Percentiles rank a stretch among this genome's conserved stretches.
Evolutionary conservation across 2,329 filamentous ascomycete genomes (phyloP).

Genomic region (Cladosporium austrohemisphaericum): DNA sequence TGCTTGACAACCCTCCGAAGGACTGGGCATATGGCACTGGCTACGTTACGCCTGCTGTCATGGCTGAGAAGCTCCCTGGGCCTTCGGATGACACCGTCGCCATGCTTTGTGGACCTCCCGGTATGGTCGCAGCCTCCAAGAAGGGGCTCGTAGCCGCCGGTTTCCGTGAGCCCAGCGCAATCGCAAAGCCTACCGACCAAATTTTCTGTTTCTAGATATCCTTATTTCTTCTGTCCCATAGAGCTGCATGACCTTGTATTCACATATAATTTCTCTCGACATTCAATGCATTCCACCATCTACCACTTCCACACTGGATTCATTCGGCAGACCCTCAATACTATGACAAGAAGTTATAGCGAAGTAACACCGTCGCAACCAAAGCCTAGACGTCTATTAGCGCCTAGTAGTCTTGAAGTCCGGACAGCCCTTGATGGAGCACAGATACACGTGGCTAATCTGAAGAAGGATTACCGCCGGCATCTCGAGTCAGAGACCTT

Average conservation of each 20-base stretch:
- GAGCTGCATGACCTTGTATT: not conserved
- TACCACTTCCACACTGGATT: too few species aligned
- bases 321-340: too few species aligned
- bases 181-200: conserved; percentile 94
- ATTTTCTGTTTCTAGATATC: conserved; percentile 80
- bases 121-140: conserved; percentile 59
- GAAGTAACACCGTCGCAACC: too few species aligned
- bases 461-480: conserved; percentile 45
- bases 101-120: conserved; percentile 59
- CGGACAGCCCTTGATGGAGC: too few species aligned
- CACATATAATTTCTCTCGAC: not conserved
- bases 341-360: too few species aligned
- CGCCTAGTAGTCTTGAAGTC: too few species aligned
- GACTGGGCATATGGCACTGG: conserved; percentile 50
- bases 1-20: conserved; percentile 48
- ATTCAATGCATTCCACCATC: too few species aligned
- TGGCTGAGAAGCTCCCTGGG: conserved; percentile 48
- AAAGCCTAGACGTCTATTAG: too few species aligned
- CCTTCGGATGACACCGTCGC: conserved; percentile 49
- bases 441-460: conserved; percentile 51
- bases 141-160: conserved; percentile 47
- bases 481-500: conserved; percentile 2
- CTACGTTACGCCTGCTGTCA: conserved; percentile 51
- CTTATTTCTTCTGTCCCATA: not conserved
- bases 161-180: conserved; percentile 81